These are phyloP conservation scores for Xylaria sp. DNA, from an alignment of 2,329 filamentous ascomycete species.

Conservation along the genomic window DNA sequence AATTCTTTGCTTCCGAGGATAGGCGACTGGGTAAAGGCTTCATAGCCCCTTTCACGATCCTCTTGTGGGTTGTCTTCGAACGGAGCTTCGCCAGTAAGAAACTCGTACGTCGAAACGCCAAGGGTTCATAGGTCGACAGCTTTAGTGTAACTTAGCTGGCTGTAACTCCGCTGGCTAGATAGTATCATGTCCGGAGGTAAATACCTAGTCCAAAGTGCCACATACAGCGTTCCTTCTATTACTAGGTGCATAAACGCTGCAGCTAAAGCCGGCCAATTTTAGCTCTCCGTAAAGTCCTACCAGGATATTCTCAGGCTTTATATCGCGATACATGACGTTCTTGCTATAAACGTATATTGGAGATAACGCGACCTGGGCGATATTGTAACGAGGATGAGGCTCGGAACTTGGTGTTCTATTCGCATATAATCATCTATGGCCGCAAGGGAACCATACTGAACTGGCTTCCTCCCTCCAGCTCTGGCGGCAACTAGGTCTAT, in stretches of 20 bases:
- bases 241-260: constrained; percentile 96
- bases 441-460: too few relatives aligned
- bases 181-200: constrained; percentile 96
- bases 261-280: constrained; percentile 97
- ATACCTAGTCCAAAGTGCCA: constrained; percentile 94
- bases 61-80: constrained; percentile 94
- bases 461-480: too few relatives aligned
- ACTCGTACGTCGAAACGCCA: constrained; percentile 94
- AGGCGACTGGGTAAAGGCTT: constrained; percentile 78
- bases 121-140: constrained; percentile 97
- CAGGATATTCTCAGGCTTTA: constrained; percentile 98
- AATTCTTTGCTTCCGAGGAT: constrained; percentile 85
- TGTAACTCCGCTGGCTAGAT: constrained; percentile 72
- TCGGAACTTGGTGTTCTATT: too few relatives aligned
- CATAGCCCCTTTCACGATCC: constrained; percentile 91
- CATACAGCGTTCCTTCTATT: constrained; percentile 94
- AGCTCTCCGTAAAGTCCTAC: constrained; percentile 96
- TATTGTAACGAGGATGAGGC: too few relatives aligned
- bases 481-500: too few relatives aligned
- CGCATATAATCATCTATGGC: too few relatives aligned
- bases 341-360: constrained; percentile 92
- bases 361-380: constrained; percentile 87
- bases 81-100: constrained; percentile 93
- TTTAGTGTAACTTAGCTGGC: constrained; percentile 82
- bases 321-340: constrained; percentile 95